phyloP scores from a whole-genome alignment of 1,284 basidiomycete species.

The Meripilus lineatus region DNA sequence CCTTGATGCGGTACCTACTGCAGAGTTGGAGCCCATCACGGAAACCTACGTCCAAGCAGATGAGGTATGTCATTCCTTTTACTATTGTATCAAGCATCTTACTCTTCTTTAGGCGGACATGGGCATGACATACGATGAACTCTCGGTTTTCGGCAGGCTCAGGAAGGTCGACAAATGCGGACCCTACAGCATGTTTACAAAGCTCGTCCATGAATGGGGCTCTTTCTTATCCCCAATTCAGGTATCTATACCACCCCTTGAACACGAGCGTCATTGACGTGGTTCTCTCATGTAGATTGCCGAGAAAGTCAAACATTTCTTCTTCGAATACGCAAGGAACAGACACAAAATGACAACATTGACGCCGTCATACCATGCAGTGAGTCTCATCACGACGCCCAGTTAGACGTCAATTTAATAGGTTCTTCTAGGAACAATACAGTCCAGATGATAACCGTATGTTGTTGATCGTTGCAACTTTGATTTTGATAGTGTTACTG shows the following conservation, averaged over 20 bases:
- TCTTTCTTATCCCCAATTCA: constrained; percentile 72
- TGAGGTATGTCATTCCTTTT: constrained; percentile 50
- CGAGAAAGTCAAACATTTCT: constrained; percentile 96
- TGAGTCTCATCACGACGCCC: constrained; percentile 30
- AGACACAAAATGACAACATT: constrained; percentile 99
- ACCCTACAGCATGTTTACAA: constrained; percentile 95
- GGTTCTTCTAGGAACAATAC: constrained; percentile 72
- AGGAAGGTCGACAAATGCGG: constrained; percentile 97
- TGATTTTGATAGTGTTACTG: constrained; percentile 3
- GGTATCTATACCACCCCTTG: constrained; percentile 37
- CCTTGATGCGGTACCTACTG: constrained; percentile 88
- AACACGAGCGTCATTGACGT: background rate
- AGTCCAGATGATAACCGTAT: constrained; percentile 94
- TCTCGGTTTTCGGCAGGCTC: constrained; percentile 89
- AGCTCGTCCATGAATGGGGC: constrained; percentile 92
- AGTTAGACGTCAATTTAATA: constrained; percentile 3
- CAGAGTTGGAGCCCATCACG: constrained; percentile 95
- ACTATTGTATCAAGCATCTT: background rate
- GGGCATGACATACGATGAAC: constrained; percentile 99
- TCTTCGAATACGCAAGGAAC: constrained; percentile 95
- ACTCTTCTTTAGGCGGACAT: constrained; percentile 70
- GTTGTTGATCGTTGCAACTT: constrained; percentile 22
- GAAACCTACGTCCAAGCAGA: constrained; percentile 94
- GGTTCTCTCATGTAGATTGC: constrained; percentile 61
- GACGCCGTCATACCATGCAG: constrained; percentile 96